Percentiles rank a stretch among this genome's conserved stretches.
These are phyloP conservation scores for Chamaenerion angustifolium DNA, from an alignment of 345 rosid genomes.

Conservation along the genomic window DNA sequence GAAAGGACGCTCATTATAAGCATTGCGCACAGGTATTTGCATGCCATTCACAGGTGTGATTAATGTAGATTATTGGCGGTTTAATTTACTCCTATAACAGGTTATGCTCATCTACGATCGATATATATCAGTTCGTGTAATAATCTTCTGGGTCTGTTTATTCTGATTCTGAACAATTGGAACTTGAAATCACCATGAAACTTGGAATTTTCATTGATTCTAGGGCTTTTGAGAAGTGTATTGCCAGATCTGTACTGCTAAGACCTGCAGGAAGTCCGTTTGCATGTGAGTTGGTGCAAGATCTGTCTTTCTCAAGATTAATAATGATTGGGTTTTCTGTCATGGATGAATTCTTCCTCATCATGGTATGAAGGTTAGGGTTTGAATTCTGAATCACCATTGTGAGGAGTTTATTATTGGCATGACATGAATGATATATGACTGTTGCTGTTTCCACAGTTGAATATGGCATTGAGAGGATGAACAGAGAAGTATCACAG, in stretches of 20 bases:
- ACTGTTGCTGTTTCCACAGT: constrained; percentile 35
- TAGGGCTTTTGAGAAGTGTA: constrained; percentile 68
- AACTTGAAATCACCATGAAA: constrained; percentile 39
- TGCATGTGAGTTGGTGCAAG: constrained; percentile 63
- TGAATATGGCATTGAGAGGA: constrained; percentile 73
- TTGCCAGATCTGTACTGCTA: constrained; percentile 66
- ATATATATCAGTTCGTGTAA: too few relatives aligned
- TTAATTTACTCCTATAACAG: too few relatives aligned
- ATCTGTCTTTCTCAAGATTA: constrained; percentile 59
- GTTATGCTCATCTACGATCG: too few relatives aligned
- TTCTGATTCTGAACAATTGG: too few relatives aligned
- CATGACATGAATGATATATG: constrained; percentile 15
- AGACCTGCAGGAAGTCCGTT: constrained; percentile 82
- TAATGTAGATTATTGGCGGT: too few relatives aligned
- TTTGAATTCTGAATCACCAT: too few relatives aligned
- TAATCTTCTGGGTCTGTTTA: too few relatives aligned
- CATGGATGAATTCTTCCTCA: constrained; percentile 95
- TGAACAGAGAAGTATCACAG: constrained; percentile 66
- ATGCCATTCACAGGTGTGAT: too few relatives aligned
- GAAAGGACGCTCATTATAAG: too few relatives aligned
- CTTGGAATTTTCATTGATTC: constrained; percentile 74
- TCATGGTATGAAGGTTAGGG: constrained; percentile 40
- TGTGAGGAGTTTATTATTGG: background rate
- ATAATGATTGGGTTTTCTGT: constrained; percentile 93
- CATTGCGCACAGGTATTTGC: too few relatives aligned